Conservation (phyloP, 2,329 filamentous ascomycete genomes). For the Cercospora janseana region DNA sequence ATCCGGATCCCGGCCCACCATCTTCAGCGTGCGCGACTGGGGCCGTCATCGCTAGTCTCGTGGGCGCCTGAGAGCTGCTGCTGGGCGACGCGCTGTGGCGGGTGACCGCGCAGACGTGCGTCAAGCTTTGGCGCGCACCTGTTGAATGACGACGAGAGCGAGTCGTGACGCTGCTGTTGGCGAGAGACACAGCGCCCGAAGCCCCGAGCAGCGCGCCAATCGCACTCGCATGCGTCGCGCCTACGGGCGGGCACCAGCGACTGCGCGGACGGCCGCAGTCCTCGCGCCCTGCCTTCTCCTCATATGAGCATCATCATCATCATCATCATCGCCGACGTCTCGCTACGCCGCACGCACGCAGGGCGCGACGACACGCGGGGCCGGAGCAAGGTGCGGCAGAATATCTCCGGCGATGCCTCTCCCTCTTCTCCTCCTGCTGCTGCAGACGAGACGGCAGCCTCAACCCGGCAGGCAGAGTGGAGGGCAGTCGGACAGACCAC, state of each 20-base stretch:
- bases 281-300: too few relatives aligned
- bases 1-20: slow-evolving; percentile 24
- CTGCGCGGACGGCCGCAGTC: neutral
- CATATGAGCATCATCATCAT: too few relatives aligned
- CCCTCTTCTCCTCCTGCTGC: too few relatives aligned
- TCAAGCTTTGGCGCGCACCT: slow-evolving; percentile 23
- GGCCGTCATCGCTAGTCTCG: slow-evolving; percentile 11
- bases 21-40: slow-evolving; percentile 22
- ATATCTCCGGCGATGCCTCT: neutral
- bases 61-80: slow-evolving; percentile 20
- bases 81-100: slow-evolving; percentile 8
- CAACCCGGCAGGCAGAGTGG: slow-evolving; percentile 14
- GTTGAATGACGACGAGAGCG: slow-evolving; percentile 13
- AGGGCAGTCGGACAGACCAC: slow-evolving; percentile 2
- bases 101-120: slow-evolving; percentile 7
- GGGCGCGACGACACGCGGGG: too few relatives aligned
- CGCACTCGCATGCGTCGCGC: neutral
- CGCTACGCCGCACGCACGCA: too few relatives aligned
- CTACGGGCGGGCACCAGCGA: neutral
- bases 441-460: neutral
- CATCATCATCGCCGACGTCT: too few relatives aligned
- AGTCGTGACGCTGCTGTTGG: too few relatives aligned
- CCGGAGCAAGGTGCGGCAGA: neutral
- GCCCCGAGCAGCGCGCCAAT: neutral
- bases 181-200: slow-evolving; percentile 3